Evolutionary conservation across 208 protist genomes (phyloP).

Genomic region (Novymonas esmeraldas): DNA sequence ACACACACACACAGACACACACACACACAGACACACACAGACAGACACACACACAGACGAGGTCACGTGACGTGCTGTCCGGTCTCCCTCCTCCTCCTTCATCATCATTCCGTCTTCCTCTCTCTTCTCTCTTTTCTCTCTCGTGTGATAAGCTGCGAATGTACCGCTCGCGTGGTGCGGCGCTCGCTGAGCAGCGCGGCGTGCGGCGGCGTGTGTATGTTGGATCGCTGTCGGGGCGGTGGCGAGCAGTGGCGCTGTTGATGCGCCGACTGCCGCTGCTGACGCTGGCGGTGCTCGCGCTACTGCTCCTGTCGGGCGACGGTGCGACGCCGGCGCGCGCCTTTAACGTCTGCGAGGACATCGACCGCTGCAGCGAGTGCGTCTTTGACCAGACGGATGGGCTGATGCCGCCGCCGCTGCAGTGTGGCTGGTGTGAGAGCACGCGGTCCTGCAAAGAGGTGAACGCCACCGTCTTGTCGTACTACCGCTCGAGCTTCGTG

Average conservation of each 20-base stretch:
- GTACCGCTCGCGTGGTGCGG: neutral
- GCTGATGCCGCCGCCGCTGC: constrained; percentile 40
- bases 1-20: neutral
- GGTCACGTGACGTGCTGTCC: neutral
- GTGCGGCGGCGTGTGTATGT: neutral
- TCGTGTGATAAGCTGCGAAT: neutral
- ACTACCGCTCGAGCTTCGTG: constrained; percentile 6
- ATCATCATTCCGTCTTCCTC: neutral
- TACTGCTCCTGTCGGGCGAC: neutral
- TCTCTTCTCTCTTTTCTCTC: neutral
- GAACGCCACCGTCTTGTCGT: constrained; percentile 30
- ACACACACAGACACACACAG: neutral
- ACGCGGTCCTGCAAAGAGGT: constrained; percentile 44
- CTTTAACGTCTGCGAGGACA: constrained; percentile 38
- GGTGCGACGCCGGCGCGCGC: neutral
- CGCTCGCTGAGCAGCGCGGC: neutral
- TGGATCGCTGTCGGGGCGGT: neutral
- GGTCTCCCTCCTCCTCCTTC: neutral
- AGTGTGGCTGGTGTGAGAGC: constrained; percentile 55
- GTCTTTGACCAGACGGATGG: constrained; percentile 60
- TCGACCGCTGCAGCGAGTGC: constrained; percentile 53
- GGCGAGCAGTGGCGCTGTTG: neutral
- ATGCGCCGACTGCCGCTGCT: neutral
- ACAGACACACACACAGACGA: neutral
- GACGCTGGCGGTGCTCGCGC: neutral